These are phyloP conservation scores for Fragaria vesca DNA, from an alignment of 306 rosid species.

Conservation along the genomic window DNA sequence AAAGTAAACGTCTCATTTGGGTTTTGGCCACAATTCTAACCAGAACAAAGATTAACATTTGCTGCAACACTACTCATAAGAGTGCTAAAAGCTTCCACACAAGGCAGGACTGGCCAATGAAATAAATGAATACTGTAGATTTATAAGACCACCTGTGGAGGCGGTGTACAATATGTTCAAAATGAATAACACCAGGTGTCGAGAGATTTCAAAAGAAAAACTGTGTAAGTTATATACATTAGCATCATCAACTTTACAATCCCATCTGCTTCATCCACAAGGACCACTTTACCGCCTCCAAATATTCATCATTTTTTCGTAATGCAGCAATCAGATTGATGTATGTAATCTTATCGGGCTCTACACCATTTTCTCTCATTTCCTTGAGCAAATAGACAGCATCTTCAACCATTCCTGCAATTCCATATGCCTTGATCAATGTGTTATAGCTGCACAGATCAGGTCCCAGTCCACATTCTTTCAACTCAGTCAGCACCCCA, in stretches of 20 bases:
- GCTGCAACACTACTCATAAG: neutral
- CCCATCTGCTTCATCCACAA: constrained; percentile 94
- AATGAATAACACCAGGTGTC: constrained; percentile 14
- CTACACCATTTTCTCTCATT: constrained; percentile 76
- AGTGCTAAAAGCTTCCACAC: neutral
- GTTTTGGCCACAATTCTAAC: neutral
- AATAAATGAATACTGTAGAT: neutral
- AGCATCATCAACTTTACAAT: constrained; percentile 35
- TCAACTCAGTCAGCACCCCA: constrained; percentile 59
- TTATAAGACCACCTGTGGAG: neutral
- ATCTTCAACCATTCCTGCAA: constrained; percentile 90
- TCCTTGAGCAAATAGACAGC: constrained; percentile 80
- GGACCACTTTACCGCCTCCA: constrained; percentile 97
- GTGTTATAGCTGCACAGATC: constrained; percentile 89
- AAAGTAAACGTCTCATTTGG: neutral
- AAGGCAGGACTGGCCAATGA: neutral
- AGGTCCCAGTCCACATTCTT: constrained; percentile 63
- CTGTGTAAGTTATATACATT: constrained; percentile 13
- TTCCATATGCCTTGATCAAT: constrained; percentile 85
- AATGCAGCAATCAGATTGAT: constrained; percentile 64
- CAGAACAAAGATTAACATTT: neutral
- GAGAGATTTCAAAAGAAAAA: constrained; percentile 12
- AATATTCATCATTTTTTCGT: constrained; percentile 64
- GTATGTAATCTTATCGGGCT: constrained; percentile 83
- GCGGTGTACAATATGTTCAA: neutral